These are phyloP conservation scores for Taiozyma sp. DNA, from an alignment of 1,139 yeast genomes.

Conservation along the genomic window DNA sequence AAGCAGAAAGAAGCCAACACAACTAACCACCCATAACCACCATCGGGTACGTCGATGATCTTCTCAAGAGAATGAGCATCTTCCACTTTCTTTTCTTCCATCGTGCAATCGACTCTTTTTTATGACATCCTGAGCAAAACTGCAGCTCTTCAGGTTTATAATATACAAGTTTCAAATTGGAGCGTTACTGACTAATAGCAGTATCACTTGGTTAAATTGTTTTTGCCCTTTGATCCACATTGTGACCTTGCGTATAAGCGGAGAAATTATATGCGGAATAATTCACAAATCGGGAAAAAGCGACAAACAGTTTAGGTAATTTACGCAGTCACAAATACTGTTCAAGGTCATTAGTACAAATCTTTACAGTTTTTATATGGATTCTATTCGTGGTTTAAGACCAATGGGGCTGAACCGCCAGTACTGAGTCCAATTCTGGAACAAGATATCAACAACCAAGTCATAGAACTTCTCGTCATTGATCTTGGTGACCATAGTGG, in stretches of 20 bases:
- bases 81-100: neutral
- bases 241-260: neutral
- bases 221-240: too few species aligned
- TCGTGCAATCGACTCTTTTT: neutral
- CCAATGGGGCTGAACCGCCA: conserved; percentile 22
- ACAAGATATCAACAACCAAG: conserved; percentile 28
- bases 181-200: neutral
- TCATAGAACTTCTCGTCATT: conserved; percentile 29
- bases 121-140: neutral
- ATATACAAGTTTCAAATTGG: too few species aligned
- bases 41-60: conserved; percentile 20
- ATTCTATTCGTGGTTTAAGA: conserved; percentile 1
- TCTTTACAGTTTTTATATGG: neutral
- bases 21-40: conserved; percentile 53
- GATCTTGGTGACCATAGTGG: conserved; percentile 30
- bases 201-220: neutral
- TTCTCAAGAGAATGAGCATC: neutral
- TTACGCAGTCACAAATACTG: neutral
- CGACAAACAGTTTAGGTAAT: too few species aligned
- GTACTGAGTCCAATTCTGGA: conserved; percentile 33
- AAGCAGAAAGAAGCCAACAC: conserved; percentile 47
- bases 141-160: too few species aligned
- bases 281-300: too few species aligned
- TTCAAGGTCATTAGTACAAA: neutral
- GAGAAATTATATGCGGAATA: neutral